phyloP scores from a whole-genome alignment of 129 eudicot species.

The Daucus carota region DNA sequence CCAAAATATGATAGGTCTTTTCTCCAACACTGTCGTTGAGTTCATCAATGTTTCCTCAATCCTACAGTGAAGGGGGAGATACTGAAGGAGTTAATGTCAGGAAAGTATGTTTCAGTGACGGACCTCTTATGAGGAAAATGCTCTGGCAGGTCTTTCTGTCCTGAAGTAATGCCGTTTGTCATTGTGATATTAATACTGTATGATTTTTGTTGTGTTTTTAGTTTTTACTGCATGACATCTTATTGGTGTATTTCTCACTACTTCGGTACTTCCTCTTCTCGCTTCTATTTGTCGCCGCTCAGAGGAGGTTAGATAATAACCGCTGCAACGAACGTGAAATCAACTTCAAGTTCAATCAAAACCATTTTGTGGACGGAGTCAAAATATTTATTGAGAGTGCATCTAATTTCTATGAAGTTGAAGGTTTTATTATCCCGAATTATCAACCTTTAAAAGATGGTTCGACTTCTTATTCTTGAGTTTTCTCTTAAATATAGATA shows the following conservation, averaged over 20 bases:
- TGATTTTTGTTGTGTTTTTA: background rate
- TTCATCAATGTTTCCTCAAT: background rate
- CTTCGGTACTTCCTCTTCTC: background rate
- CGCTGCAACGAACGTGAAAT: conserved; percentile 19
- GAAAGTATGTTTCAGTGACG: background rate
- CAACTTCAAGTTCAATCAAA: conserved; percentile 7
- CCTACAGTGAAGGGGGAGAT: background rate
- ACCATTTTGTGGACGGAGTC: conserved; percentile 17
- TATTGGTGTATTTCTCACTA: background rate
- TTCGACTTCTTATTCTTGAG: no score
- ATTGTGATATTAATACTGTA: background rate
- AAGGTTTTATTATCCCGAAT: conserved; percentile 9
- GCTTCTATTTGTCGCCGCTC: background rate
- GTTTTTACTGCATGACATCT: background rate
- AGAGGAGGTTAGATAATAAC: conserved; percentile 5
- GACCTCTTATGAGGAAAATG: background rate
- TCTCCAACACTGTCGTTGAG: background rate
- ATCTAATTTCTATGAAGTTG: conserved; percentile 12
- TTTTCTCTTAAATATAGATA: no score
- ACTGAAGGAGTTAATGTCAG: background rate
- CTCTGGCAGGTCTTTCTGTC: conserved; percentile 3
- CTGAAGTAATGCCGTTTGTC: background rate
- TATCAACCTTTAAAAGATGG: no score
- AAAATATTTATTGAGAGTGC: conserved; percentile 15
- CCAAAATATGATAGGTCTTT: background rate